Evolutionary conservation across 139 green algal species (phyloP).

Genomic region (Pseudopediastrum boryanum): DNA sequence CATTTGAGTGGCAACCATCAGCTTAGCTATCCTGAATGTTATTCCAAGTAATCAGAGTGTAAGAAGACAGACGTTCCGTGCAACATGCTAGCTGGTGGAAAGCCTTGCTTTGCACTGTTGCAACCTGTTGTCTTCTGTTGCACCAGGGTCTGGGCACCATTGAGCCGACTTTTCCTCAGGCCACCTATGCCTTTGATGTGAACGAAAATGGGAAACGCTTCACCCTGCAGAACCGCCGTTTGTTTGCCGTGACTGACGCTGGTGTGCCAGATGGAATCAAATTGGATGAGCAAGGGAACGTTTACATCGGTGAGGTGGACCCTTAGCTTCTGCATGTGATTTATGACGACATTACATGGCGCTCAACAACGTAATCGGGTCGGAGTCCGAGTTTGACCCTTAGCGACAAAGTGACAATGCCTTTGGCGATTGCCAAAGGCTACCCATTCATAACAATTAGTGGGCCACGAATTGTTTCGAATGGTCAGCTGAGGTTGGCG

Average conservation of each 20-base stretch:
- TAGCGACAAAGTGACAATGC: no score
- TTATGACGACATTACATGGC: no score
- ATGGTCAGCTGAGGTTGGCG: no score
- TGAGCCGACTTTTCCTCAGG: slow-evolving; percentile 25
- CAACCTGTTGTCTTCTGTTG: slow-evolving; percentile 5
- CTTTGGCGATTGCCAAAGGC: no score
- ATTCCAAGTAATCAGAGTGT: neutral
- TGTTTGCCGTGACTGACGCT: slow-evolving; percentile 28
- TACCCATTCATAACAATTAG: no score
- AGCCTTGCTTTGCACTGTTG: neutral
- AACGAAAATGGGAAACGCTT: neutral
- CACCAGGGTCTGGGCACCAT: neutral
- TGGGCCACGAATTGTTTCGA: no score
- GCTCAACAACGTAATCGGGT: no score
- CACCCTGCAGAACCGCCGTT: slow-evolving; percentile 28
- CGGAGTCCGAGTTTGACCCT: no score
- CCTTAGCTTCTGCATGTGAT: no score
- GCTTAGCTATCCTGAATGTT: neutral
- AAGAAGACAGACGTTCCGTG: neutral
- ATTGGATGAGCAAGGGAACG: slow-evolving; percentile 25
- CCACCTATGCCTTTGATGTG: slow-evolving; percentile 37
- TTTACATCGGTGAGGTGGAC: no score
- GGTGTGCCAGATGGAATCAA: slow-evolving; percentile 35
- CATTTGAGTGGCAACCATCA: neutral
- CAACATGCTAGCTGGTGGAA: slow-evolving; percentile 7